A percentile compares a stretch with the other conserved stretches of the same genome.
phyloP scores from a whole-genome alignment of 2,329 filamentous ascomycete species.

The Boeremia exigua region DNA sequence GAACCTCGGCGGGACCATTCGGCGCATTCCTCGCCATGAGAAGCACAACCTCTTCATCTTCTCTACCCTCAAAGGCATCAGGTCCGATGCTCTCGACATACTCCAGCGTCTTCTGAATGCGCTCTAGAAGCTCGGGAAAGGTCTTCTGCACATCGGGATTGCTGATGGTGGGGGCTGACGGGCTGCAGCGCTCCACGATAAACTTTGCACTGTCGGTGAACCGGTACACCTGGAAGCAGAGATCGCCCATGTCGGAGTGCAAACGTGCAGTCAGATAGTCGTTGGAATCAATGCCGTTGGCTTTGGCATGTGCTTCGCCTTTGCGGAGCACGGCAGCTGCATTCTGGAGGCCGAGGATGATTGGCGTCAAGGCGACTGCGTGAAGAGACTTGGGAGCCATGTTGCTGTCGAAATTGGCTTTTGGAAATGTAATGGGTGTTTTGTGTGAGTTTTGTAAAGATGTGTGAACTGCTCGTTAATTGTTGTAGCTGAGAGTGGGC shows the following conservation, averaged over 20 bases:
- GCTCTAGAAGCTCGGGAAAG: conserved; percentile 56
- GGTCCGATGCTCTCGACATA: conserved; percentile 54
- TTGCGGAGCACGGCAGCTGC: conserved; percentile 54
- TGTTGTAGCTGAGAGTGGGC: background rate
- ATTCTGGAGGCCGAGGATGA: conserved; percentile 53
- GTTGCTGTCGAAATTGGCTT: background rate
- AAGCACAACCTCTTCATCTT: conserved; percentile 50
- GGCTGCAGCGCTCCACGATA: conserved; percentile 48
- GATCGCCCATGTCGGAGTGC: conserved; percentile 57
- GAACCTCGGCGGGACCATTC: conserved; percentile 37
- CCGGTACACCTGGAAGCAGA: conserved; percentile 58
- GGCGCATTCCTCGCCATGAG: conserved; percentile 17
- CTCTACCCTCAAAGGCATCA: conserved; percentile 53
- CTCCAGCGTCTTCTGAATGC: conserved; percentile 56
- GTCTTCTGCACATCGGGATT: conserved; percentile 56
- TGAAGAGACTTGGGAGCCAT: conserved; percentile 36
- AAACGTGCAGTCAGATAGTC: conserved; percentile 53
- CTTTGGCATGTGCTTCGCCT: conserved; percentile 50
- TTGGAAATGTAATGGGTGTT: background rate
- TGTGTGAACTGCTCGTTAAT: background rate
- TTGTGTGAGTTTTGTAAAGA: background rate
- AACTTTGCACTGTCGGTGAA: conserved; percentile 52
- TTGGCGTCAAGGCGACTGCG: conserved; percentile 50
- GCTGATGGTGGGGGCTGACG: conserved; percentile 37
- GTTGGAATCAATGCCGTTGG: conserved; percentile 44